Evolutionary conservation across 1,139 yeast genomes (phyloP), one percentile per base, ranked within the genome.

Genomic region (Yamadazyma taylorii): DNA sequence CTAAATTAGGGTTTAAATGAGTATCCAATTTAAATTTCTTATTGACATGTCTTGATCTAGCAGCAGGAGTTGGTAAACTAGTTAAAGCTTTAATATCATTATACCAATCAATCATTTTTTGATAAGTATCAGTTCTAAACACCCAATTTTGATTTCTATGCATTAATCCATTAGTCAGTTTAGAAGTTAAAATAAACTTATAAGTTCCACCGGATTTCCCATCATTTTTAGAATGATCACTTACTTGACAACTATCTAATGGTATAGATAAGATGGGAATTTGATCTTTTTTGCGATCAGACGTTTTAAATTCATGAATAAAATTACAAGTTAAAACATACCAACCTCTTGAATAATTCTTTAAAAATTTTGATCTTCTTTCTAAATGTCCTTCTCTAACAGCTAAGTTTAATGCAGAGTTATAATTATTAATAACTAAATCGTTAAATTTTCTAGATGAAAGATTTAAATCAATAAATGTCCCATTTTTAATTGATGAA

Each of bases 71-170:
- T 13, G 79, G 68, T 48, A 83, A 66, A 25, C 68, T 61, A 7
- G 88, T 85, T 52, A 88, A 68, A 30, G 70, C 69, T 52, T 80
- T 80, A 46, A 90, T 71, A 55, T 86, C 95, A 46, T 77, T 76
- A 59, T 78, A 87, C 98, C 98, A 92, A 19, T 73, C 77, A 53
- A 84, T 79, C 90, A 89, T 85, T 34, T 75, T 67, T 33, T 80
- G 83, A 53, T 85, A 85, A 32, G 84, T 77, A 53, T 85, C 90
- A 17, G 95, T 83, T 51, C 96, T 75, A 66, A 92, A 90, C 9
- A 89, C 95, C 88, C 94, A 89, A 53, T 88, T 89, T 63, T 90
- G 97, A 36, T 88, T 86, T 53, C 88, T 75, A 48, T 84, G 85
- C 55, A 70, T 69, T 44, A 70, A 55, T 9, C 90, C 89, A 47